Base-by-base conservation (phyloP, 2,329 filamentous ascomycete genomes). In the Coniochaeta prunicola region DNA sequence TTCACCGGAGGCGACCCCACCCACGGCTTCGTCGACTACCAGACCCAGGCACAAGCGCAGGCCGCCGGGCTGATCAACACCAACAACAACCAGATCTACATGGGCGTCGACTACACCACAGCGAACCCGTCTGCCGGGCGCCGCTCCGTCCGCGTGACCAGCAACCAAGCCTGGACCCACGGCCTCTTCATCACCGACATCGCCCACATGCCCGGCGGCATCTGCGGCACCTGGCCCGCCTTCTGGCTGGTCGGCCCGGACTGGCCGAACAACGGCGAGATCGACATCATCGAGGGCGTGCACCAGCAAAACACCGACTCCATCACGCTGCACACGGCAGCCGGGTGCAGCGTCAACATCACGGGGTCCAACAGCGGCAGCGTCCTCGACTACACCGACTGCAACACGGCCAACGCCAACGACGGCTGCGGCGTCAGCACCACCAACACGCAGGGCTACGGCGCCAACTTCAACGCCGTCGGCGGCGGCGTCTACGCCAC, bases 401-500 rank as follows among this genome's bases (percentile, higher is more conserved):
- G 31, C 36, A 40, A 40, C 36, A 40, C 36, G 15, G 36, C 36
- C 17, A 40, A 40, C 36, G 36, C 13, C 36, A 7, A 40, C 36
- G n/a, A 17, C 12, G 36, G 36, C 13, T 40, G 36, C 17, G 19
- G 21, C 26, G 9, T n/a, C 9, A 13, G 10, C 12, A 26, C 45
- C 5, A 12, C 45, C 21, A 30, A 26, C 45, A 21, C 45, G 5
- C 12, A 24, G 4, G 19, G 12, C 19, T 50, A 26, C 19, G 45
- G 45, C 45, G 45, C 6, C 19, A 19, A 19, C 19, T 50, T 26
- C 26, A 50, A 50, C 19, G 45, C 45, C 45, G 17, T 50, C 19
- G 45, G 26, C 4, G 76, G 76, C 38, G 76, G 76, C 59, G 68
- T 77, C 42, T 78, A 72, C 60, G 76, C 76, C 59, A 69, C 75